A percentile compares a stretch with the other conserved stretches of the same genome.
phyloP scores from a whole-genome alignment of 2,329 filamentous ascomycete genomes.

The Dactylellina sp. region DNA sequence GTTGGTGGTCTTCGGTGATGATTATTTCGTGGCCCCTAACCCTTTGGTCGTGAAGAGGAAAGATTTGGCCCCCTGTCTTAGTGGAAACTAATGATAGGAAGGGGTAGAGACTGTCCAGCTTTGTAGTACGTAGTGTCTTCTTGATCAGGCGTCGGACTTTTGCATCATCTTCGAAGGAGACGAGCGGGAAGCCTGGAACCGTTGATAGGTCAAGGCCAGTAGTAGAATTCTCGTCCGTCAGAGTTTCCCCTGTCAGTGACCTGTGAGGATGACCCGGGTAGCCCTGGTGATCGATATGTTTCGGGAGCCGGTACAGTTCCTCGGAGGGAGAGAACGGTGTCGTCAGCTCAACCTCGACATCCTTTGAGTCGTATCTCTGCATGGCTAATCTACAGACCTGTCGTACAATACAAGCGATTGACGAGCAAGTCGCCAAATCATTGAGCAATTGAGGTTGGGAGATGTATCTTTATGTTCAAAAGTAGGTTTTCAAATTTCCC shows the following conservation, averaged over 20 bases:
- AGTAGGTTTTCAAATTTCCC: neutral
- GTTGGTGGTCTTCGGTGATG: constrained; percentile 62
- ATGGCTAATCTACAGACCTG: too few species aligned
- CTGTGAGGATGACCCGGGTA: neutral
- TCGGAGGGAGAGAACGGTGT: constrained; percentile 19
- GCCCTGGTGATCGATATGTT: neutral
- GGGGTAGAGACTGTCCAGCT: constrained; percentile 5
- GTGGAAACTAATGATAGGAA: constrained; percentile 15
- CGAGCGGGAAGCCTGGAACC: constrained; percentile 9
- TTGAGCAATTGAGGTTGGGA: too few species aligned
- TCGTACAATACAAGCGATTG: too few species aligned
- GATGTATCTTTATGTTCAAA: too few species aligned
- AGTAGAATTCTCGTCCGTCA: neutral
- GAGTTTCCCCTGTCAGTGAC: constrained; percentile 5
- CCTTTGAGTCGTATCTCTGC: too few species aligned
- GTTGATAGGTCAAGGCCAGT: neutral
- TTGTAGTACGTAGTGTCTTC: constrained; percentile 8
- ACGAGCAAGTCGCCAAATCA: too few species aligned
- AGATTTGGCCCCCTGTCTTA: constrained; percentile 17
- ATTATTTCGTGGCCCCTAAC: constrained; percentile 61
- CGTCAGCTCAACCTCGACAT: neutral
- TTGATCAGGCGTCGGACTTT: constrained; percentile 16
- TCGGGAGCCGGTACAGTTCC: constrained; percentile 15
- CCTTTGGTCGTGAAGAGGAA: constrained; percentile 61
- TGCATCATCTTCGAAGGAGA: constrained; percentile 17